These are phyloP conservation scores for Penicillium brasilianum DNA, from an alignment of 2,329 filamentous ascomycete genomes.

Conservation along the genomic window DNA sequence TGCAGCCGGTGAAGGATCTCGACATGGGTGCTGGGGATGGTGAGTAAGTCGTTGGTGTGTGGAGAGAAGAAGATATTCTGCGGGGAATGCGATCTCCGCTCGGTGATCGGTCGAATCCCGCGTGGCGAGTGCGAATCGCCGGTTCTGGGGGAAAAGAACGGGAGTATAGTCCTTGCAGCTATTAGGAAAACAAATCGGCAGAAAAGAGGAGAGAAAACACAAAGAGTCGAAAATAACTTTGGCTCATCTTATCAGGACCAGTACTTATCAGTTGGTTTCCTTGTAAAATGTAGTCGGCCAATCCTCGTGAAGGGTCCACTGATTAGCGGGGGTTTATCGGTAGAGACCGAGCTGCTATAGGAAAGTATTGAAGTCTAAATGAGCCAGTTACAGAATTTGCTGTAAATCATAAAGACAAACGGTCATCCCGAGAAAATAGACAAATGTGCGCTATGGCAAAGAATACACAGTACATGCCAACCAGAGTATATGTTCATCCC, in stretches of 20 bases:
- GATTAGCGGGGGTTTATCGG: constrained; percentile 25
- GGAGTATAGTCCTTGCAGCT: not conserved
- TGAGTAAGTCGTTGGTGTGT: constrained; percentile 12
- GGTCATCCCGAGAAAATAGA: constrained; percentile 18
- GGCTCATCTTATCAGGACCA: not conserved
- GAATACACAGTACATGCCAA: constrained; percentile 29
- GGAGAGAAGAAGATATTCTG: constrained; percentile 26
- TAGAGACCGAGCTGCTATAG: not conserved
- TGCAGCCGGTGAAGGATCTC: constrained; percentile 51
- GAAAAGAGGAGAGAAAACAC: not conserved
- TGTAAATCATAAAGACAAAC: not conserved
- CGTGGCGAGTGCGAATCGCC: constrained; percentile 20
- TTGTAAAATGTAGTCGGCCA: constrained; percentile 19
- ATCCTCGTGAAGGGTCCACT: constrained; percentile 26
- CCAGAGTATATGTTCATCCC: constrained; percentile 29
- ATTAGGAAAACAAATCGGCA: not conserved
- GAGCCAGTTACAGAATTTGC: not conserved
- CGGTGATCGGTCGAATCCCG: constrained; percentile 13
- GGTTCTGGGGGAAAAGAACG: constrained; percentile 9
- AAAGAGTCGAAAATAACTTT: not conserved
- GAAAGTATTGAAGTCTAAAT: not conserved
- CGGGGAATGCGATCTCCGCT: constrained; percentile 28
- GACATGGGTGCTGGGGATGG: constrained; percentile 37
- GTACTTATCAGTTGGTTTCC: not conserved
- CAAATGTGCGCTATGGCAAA: constrained; percentile 29